These are phyloP conservation scores for Neurospora hispaniola DNA, from an alignment of 495 filamentous ascomycete genomes.

Conservation along the genomic window DNA sequence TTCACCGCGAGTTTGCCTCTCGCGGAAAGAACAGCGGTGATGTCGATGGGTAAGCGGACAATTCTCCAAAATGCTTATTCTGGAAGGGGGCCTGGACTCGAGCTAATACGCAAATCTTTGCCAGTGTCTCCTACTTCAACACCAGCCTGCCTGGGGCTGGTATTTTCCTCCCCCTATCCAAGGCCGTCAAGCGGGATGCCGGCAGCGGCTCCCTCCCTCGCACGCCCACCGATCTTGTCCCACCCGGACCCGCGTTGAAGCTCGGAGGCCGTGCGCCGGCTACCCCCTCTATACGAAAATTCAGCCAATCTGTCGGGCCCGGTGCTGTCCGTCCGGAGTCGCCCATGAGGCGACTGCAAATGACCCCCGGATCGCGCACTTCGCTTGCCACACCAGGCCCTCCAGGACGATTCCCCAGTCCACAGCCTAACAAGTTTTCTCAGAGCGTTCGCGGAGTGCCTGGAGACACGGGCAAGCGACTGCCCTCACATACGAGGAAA, in stretches of 20 bases:
- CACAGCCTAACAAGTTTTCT: slow-evolving; percentile 54
- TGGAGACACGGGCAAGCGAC: slow-evolving; percentile 46
- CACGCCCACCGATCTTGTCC: slow-evolving; percentile 57
- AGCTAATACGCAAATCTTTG: background rate
- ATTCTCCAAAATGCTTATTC: background rate
- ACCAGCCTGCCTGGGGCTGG: slow-evolving; percentile 70
- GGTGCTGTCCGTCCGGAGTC: slow-evolving; percentile 75
- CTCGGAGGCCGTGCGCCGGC: slow-evolving; percentile 49
- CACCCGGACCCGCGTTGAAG: slow-evolving; percentile 39
- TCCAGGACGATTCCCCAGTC: slow-evolving; percentile 49
- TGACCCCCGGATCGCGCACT: slow-evolving; percentile 46
- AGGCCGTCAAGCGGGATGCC: slow-evolving; percentile 60
- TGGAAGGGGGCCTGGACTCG: background rate
- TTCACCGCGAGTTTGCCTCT: slow-evolving; percentile 65
- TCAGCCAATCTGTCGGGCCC: slow-evolving; percentile 79
- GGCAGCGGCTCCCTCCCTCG: slow-evolving; percentile 44
- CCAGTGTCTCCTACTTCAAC: slow-evolving; percentile 69
- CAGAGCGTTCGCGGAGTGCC: slow-evolving; percentile 50
- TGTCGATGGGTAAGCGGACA: slow-evolving; percentile 74
- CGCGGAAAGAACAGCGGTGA: slow-evolving; percentile 94
- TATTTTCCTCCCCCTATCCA: slow-evolving; percentile 89
- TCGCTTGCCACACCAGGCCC: slow-evolving; percentile 41
- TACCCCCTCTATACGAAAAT: slow-evolving; percentile 54
- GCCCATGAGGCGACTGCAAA: slow-evolving; percentile 52
- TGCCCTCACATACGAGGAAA: slow-evolving; percentile 34